Evolutionary conservation across 1,139 yeast species (phyloP), one percentile per base, ranked within the genome.

Genomic region (Debaryomyces psychrophilus): DNA sequence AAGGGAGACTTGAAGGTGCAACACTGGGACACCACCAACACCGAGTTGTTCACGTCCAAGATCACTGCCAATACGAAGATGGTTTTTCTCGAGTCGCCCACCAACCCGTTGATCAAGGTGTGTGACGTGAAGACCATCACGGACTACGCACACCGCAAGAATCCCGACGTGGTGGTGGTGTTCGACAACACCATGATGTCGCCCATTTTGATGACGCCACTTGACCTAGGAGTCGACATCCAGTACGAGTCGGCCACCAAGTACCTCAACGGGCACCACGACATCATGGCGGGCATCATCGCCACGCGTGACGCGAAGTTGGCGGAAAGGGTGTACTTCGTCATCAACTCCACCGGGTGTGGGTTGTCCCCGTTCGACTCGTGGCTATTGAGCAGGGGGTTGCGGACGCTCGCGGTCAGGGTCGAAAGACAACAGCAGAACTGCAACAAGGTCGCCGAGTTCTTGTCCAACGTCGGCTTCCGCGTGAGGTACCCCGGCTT

Each of bases 131-230:
- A 79, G 50, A 67, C 80, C 27, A 83, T 90, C 47, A 71, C 90
- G 31, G 70, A 71, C 37, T 73, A 80, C 52, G 93, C 92, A 28
- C 95, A 89, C 61, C 63, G 68, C 39, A 75, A 76, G 37, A 86
- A 80, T 59, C 90, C 95, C 12, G 77, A 83, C 39, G 76, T 87
- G 42, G 64, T 87, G 37, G 89, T 90, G 31, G 96, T 89, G 8
- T 92, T 90, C 52, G 97, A 90, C 68, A 90, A 92, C 73, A 90
- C 97, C 52, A 90, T 90, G 97, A 85, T 90, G 92, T 85, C 96
- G 14, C 97, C 97, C 3, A 67, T 90, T 47, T 76, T 86, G 59
- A 85, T 89, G 85, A 78, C 87, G 12, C 97, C 97, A 2, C 76
- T 90, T 56, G 89, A 86, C 55, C 77, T 87, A 55, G 95, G 95